phyloP scores from a whole-genome alignment of 371 early-diverging fungal species.

The Rhizopus delemar region DNA sequence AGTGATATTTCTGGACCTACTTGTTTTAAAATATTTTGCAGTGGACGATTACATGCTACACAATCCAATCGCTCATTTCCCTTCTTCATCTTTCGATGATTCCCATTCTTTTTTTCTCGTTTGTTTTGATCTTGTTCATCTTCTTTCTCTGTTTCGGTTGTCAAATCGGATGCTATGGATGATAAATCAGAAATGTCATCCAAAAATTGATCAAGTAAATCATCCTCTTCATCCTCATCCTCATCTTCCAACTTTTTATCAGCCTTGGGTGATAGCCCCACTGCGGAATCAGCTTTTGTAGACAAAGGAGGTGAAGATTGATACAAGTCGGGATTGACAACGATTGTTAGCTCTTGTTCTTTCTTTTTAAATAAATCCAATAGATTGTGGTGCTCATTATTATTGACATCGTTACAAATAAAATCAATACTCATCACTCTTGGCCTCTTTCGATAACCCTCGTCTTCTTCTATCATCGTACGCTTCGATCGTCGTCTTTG shows the following conservation, averaged over 20 bases:
- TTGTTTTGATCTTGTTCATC: slow-evolving; percentile 45
- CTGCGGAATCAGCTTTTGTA: slow-evolving; percentile 46
- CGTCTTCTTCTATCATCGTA: slow-evolving; percentile 2
- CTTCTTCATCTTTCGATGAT: slow-evolving; percentile 9
- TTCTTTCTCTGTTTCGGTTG: slow-evolving; percentile 20
- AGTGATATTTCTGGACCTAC: slow-evolving; percentile 24
- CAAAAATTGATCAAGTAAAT: slow-evolving; percentile 30
- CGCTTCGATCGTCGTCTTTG: slow-evolving; percentile 13
- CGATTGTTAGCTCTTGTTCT: slow-evolving; percentile 22
- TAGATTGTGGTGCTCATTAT: slow-evolving; percentile 16
- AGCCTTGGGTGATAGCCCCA: slow-evolving; percentile 35
- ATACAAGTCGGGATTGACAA: slow-evolving; percentile 23
- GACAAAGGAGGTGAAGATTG: slow-evolving; percentile 10
- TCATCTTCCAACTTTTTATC: slow-evolving; percentile 8
- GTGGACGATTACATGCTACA: slow-evolving; percentile 35
- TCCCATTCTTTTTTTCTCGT: slow-evolving; percentile 45
- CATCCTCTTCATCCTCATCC: slow-evolving; percentile 5
- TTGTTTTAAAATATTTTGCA: slow-evolving; percentile 36
- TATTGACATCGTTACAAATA: slow-evolving; percentile 30
- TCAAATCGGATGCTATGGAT: slow-evolving; percentile 25
- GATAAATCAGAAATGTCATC: slow-evolving; percentile 50
- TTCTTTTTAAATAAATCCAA: slow-evolving; percentile 23
- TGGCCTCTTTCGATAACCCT: not conserved
- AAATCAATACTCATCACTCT: slow-evolving; percentile 48
- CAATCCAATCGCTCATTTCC: slow-evolving; percentile 10